Base-by-base conservation (phyloP, 140 eudicot species). In the Anethum foeniculum region DNA sequence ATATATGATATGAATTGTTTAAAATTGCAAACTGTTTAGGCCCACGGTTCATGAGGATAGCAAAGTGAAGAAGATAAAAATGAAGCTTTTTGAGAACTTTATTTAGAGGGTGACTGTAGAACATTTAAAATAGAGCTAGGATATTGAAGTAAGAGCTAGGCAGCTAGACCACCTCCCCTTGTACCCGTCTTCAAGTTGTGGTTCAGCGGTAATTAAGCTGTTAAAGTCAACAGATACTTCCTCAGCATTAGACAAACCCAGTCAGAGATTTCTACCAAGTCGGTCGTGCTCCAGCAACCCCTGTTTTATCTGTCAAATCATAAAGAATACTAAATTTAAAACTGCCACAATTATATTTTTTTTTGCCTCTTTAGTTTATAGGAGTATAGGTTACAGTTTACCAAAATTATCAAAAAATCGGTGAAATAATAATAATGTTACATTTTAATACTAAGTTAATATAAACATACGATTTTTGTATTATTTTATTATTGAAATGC, bases 141-240 rank as follows among this genome's bases (percentile, higher is more conserved):
- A 44, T n/a, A n/a, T 43, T 48, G 10, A 43, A 74, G 77, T n/a
- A 11, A 44, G 78, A 43, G 54, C 56, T 62, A 27, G 15, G 9
- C 1, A 23, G 52, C 36, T 60, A 60, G 71, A 27, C 36, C 71
- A 27, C 71, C 71, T 25, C 71, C 36, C 15, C 14, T 62, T 0
- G 0, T 62, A 46, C 34, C 8, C 27, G 28, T 43, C 34, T 32
- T 43, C 36, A 75, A 46, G 13, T 46, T 43, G 78, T 39, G 52
- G 77, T 46, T 46, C 58, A 75, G 78, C 78, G 32, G 34, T 46
- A 75, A 72, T 72, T 74, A 43, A 28, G 64, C 64, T 48, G 60
- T 39, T 44, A 74, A 23, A 25, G 78, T 74, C 78, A 74, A 74
- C 78, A 43, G 14, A 25, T 27, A 10, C 52, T 47, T 47, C 52